Percentiles rank a stretch among this genome's conserved stretches.
These are phyloP conservation scores for Puccinia hordei DNA, from an alignment of 1,284 basidiomycete species.

Conservation along the genomic window DNA sequence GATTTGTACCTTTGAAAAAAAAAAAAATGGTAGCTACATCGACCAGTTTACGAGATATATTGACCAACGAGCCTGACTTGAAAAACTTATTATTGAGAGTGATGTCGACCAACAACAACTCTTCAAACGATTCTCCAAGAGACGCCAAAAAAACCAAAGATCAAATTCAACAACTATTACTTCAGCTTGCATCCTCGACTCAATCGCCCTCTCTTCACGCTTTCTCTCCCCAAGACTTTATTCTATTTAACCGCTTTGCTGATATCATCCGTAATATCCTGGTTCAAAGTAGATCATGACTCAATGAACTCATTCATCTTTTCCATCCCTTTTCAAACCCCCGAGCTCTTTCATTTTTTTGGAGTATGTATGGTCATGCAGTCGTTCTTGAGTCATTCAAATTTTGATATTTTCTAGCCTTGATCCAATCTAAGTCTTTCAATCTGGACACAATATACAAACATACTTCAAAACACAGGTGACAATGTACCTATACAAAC, in stretches of 20 bases:
- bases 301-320: background rate
- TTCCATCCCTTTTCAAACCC: background rate
- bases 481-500: too few relatives aligned
- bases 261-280: background rate
- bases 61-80: background rate
- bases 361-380: background rate
- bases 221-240: background rate
- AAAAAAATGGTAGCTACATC: conserved; percentile 5
- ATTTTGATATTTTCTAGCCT: too few relatives aligned
- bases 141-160: background rate
- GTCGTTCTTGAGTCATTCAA: too few relatives aligned
- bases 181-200: background rate
- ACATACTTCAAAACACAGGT: too few relatives aligned
- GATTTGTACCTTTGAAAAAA: background rate
- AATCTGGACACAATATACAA: too few relatives aligned
- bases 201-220: conserved; percentile 2
- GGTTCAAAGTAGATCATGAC: background rate
- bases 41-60: background rate
- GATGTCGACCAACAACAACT: background rate
- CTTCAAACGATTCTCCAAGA: too few relatives aligned
- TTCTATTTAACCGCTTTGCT: background rate
- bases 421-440: too few relatives aligned
- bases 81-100: background rate
- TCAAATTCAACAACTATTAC: background rate
- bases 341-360: too few relatives aligned